Base-by-base conservation (phyloP, 768 basidiomycete species). In the Cystobasidiopsis lactophilus region DNA sequence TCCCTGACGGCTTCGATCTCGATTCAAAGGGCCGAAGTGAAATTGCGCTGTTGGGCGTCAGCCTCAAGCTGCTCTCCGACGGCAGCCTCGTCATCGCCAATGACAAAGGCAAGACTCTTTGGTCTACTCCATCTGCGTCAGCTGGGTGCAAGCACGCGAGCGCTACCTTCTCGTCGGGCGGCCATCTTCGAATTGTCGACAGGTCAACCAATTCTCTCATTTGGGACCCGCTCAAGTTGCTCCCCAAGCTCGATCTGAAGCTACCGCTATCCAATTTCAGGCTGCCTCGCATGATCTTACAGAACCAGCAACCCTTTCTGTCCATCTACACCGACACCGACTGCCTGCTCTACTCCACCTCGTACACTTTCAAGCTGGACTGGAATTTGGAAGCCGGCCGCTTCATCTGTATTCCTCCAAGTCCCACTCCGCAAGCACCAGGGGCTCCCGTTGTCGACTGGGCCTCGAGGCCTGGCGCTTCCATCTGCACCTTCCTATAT, bases 401-500 rank as follows among this genome's bases (percentile, higher is more conserved):
- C 9, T 50, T n/a, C 21, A 21, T 50, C 3, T n/a, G 37, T 19
- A 35, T 50, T 5, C 49, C 47, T 9, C n/a, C 24, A 9, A 14
- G 18, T 5, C 47, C 29, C 18, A 30, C 10, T n/a, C n/a, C n/a
- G n/a, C n/a, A n/a, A n/a, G n/a, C n/a, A n/a, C n/a, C n/a, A n/a
- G n/a, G n/a, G n/a, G n/a, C n/a, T n/a, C n/a, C n/a, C n/a, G n/a
- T n/a, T n/a, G n/a, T n/a, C n/a, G n/a, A n/a, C 9, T 27, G 23
- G 13, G 5, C 16, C 37, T 13, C 49, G 7, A 14, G 19, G 33
- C 30, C 11, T 23, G 11, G 21, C 19, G 14, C 27, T 30, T 19
- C 47, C 11, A 10, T 29, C 11, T 30, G 43, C 30, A 37, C 55
- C 14, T 62, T 50, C 53, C 56, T 62, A 14, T 61, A 48, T 52